phyloP scores from a whole-genome alignment of 805 yeast species.

The Schwanniomyces occidentalis region DNA sequence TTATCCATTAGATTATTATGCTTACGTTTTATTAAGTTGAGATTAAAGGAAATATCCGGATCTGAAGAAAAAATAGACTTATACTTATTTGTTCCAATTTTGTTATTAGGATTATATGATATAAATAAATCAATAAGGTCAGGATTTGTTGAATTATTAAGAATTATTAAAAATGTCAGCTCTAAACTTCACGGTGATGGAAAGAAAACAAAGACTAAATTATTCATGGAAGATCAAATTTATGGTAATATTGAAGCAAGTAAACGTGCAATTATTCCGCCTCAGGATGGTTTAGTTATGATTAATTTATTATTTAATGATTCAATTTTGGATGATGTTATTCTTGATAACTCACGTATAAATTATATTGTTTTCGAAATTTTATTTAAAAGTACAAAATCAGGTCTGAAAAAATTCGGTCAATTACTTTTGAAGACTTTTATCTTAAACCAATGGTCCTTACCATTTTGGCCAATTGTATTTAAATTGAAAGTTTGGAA shows the following conservation, averaged over 20 bases:
- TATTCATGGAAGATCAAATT: constrained; percentile 53
- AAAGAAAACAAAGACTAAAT: constrained; percentile 32
- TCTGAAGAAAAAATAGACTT: constrained; percentile 30
- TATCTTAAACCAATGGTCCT: constrained; percentile 66
- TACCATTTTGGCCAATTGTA: constrained; percentile 31
- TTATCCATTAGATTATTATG: constrained; percentile 53
- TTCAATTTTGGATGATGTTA: constrained; percentile 23
- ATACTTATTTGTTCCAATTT: constrained; percentile 59
- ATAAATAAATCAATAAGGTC: constrained; percentile 50
- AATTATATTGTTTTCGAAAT: constrained; percentile 23
- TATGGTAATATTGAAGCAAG: constrained; percentile 53
- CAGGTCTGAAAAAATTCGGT: constrained; percentile 54
- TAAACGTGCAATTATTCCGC: constrained; percentile 56
- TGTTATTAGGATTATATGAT: constrained; percentile 56
- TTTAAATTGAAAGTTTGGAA: constrained; percentile 52
- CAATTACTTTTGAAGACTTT: constrained; percentile 57
- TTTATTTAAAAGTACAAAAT: constrained; percentile 42
- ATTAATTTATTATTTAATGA: constrained; percentile 27
- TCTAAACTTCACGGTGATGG: constrained; percentile 32
- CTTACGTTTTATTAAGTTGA: constrained; percentile 39
- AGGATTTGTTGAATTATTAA: constrained; percentile 20
- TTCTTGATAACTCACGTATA: constrained; percentile 28
- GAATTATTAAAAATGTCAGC: constrained; percentile 29
- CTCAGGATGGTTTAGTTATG: constrained; percentile 58
- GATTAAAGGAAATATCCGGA: constrained; percentile 28